Conservation (phyloP, 1,139 yeast genomes). For the Yamadazyma friedrichii region DNA sequence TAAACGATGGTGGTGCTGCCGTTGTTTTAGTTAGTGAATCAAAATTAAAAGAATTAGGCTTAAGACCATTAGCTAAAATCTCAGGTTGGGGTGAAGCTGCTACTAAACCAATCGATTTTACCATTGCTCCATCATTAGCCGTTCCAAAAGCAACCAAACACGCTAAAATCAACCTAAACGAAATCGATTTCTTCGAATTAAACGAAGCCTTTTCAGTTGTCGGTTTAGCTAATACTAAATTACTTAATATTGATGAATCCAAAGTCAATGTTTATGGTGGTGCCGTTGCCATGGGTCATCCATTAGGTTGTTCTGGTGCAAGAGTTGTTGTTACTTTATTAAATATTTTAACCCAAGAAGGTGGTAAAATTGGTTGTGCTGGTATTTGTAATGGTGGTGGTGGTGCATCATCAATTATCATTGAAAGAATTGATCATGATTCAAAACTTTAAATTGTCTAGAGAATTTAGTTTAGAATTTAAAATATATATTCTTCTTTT, state of each 20-base stretch:
- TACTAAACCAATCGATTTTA: constrained; percentile 88
- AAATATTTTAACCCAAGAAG: constrained; percentile 73
- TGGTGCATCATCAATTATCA: constrained; percentile 68
- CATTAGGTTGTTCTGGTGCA: constrained; percentile 97
- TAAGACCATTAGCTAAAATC: constrained; percentile 86
- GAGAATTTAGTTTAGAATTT: not conserved
- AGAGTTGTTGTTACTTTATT: constrained; percentile 85
- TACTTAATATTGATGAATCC: constrained; percentile 59
- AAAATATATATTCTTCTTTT: not conserved
- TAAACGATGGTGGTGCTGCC: constrained; percentile 98
- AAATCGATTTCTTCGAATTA: constrained; percentile 82
- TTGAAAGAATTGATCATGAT: constrained; percentile 29
- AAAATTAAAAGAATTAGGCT: constrained; percentile 77
- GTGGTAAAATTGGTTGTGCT: constrained; percentile 89
- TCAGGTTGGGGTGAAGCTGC: constrained; percentile 99
- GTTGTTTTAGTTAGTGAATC: constrained; percentile 78
- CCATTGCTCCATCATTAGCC: constrained; percentile 91
- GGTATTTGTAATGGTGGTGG: constrained; percentile 99
- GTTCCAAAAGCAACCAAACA: constrained; percentile 93
- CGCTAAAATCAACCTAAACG: constrained; percentile 59
- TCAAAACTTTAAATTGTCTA: constrained; percentile 20
- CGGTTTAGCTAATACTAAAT: constrained; percentile 84
- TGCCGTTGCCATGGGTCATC: constrained; percentile 97
- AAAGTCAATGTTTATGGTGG: constrained; percentile 96
- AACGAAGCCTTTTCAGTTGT: constrained; percentile 98